phyloP scores from a whole-genome alignment of 352 stramenopile species.

The Phytophthora tubulina region DNA sequence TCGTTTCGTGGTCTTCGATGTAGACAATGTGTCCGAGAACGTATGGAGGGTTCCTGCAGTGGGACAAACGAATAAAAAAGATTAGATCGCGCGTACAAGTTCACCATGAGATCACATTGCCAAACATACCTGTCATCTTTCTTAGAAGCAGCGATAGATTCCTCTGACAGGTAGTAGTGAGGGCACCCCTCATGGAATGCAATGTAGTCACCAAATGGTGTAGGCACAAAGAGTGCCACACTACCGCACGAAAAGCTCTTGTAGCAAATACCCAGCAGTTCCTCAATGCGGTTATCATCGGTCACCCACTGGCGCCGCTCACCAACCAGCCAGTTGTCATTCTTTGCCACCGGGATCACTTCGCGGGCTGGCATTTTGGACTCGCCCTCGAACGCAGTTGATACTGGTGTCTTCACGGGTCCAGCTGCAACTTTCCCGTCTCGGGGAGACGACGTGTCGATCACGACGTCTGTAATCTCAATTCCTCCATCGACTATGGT shows the following conservation, averaged over 20 bases:
- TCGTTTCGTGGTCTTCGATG: slow-evolving; percentile 82
- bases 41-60: slow-evolving; percentile 68
- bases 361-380: slow-evolving; percentile 40
- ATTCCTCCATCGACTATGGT: slow-evolving; percentile 40
- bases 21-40: slow-evolving; percentile 86
- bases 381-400: slow-evolving; percentile 22
- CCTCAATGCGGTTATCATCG: slow-evolving; percentile 74
- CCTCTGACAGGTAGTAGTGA: slow-evolving; percentile 83
- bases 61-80: slow-evolving; percentile 8
- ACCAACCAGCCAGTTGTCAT: slow-evolving; percentile 45
- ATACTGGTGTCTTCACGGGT: not conserved
- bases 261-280: slow-evolving; percentile 86
- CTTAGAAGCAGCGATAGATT: slow-evolving; percentile 82
- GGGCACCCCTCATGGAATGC: slow-evolving; percentile 88
- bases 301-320: slow-evolving; percentile 60
- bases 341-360: slow-evolving; percentile 40
- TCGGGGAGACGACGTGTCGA: slow-evolving; percentile 47
- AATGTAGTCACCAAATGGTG: slow-evolving; percentile 86
- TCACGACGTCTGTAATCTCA: slow-evolving; percentile 45
- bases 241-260: slow-evolving; percentile 80
- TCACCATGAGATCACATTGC: not conserved
- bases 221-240: slow-evolving; percentile 82
- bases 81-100: not conserved
- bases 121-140: slow-evolving; percentile 52
- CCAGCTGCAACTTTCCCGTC: slow-evolving; percentile 12